These are phyloP conservation scores for Apiospora aurea DNA, from an alignment of 2,329 filamentous ascomycete genomes.

Conservation along the genomic window DNA sequence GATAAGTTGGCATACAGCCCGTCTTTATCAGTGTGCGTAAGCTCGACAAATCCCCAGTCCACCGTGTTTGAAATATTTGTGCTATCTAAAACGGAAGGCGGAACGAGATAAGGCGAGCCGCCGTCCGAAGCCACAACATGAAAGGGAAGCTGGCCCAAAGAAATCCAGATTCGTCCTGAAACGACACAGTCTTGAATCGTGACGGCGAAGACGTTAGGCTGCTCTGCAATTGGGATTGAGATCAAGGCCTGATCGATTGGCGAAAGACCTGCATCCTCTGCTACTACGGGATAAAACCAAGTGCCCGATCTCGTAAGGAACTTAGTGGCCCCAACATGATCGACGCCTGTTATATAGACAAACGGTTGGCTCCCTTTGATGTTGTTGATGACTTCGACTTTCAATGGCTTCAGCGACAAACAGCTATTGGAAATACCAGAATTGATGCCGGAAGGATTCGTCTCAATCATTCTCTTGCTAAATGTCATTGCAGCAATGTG, in stretches of 20 bases:
- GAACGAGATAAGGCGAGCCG: conserved; percentile 47
- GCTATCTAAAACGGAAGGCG: conserved; percentile 54
- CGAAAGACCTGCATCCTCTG: conserved; percentile 41
- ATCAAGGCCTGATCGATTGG: conserved; percentile 41
- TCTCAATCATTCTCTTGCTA: not conserved
- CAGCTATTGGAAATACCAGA: not conserved
- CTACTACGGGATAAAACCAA: conserved; percentile 49
- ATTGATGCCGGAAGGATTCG: not conserved
- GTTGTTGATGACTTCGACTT: not conserved
- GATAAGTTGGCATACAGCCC: conserved; percentile 55
- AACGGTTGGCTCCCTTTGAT: conserved; percentile 37
- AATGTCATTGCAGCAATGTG: not conserved
- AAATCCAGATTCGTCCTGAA: conserved; percentile 50
- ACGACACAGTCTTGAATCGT: conserved; percentile 48
- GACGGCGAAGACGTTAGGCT: conserved; percentile 46
- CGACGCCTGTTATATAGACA: conserved; percentile 50
- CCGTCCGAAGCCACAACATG: conserved; percentile 42
- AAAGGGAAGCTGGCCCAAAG: conserved; percentile 49
- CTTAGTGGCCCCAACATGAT: conserved; percentile 44
- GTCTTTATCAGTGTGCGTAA: conserved; percentile 49
- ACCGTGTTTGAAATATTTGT: conserved; percentile 50
- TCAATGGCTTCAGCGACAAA: not conserved
- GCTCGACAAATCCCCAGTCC: conserved; percentile 59
- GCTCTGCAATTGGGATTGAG: conserved; percentile 46
- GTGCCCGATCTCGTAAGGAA: conserved; percentile 47